Base-by-base conservation (phyloP, 2,329 filamentous ascomycete species). In the Corniculantispora saksenae region DNA sequence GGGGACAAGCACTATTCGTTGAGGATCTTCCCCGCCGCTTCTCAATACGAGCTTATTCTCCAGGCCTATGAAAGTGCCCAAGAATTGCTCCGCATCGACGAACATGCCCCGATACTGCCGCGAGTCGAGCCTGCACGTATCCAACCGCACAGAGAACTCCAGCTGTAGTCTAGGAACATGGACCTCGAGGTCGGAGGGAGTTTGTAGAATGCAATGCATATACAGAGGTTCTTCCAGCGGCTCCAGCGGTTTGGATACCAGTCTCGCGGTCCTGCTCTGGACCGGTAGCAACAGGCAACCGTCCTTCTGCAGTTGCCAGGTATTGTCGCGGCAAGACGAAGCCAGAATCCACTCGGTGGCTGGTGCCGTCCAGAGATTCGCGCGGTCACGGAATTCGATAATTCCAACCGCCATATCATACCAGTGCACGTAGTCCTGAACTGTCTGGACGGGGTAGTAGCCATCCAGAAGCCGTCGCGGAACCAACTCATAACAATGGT, bases 101-200 rank as follows among this genome's bases (percentile, higher is more conserved):
- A 40, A 65, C 57, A 65, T 65, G 1, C 63, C 63, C 19, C 63
- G 57, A 32, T 55, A 61, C 19, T 65, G 63, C 8, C 50, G 56
- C 6, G 63, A 65, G 12, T 19, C 29, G 7, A 65, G 29, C 19
- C 29, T 21, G 17, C 8, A 3, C 1, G 40, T 50, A 7, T 29
- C 29, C 15, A 25, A 6, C 1, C 43, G 40, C 3, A 45, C 15
- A 7, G 12, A 29, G 25, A 65, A 65, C 17, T 61, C 63, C 9
- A 61, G 29, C 32, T 0, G 29, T 0, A 64, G 53, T 43, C 61
- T 29, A 19, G 61, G 54, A 1, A 19, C 9, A 2, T 17, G n/a
- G 6, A 21, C 4, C 3, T 9, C n/a, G 4, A 6, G 21, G 8
- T 64, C 15, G 8, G 58, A 13, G 1, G 19, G 1, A 7, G 45